These are phyloP conservation scores for Plasmodium ovale DNA, from an alignment of 169 alveolate genomes.

Conservation along the genomic window DNA sequence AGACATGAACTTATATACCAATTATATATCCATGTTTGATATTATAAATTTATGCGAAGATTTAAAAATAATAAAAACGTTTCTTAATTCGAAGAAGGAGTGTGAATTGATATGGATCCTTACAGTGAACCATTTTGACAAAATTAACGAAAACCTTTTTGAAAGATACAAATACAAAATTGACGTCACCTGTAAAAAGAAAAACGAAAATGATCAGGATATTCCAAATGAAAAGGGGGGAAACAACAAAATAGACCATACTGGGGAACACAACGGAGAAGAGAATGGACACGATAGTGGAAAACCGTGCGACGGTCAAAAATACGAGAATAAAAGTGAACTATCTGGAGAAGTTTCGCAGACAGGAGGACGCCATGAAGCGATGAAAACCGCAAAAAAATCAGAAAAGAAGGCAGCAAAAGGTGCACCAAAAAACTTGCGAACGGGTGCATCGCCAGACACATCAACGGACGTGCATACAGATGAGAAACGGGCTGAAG, in stretches of 20 bases:
- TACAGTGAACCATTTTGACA: conserved; percentile 53
- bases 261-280: background rate
- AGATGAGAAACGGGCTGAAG: background rate
- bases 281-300: background rate
- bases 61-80: conserved; percentile 44
- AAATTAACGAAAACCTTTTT: conserved; percentile 21
- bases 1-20: conserved; percentile 33
- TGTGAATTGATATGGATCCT: conserved; percentile 69
- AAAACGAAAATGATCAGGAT: background rate
- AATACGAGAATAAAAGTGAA: background rate
- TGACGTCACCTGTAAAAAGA: conserved; percentile 19
- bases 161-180: conserved; percentile 52
- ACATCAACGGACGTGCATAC: background rate
- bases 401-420: background rate
- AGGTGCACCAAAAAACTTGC: background rate
- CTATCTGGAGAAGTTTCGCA: background rate
- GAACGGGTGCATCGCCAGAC: background rate
- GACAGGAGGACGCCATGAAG: background rate
- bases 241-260: background rate
- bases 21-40: conserved; percentile 58
- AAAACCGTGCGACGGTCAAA: background rate
- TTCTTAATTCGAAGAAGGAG: conserved; percentile 59
- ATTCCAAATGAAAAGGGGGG: background rate
- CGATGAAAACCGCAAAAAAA: background rate
- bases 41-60: conserved; percentile 51